Percentiles rank a stretch among this genome's conserved stretches.
Evolutionary conservation across 208 protist genomes (phyloP).

Genomic region (Leishmania braziliensis): DNA sequence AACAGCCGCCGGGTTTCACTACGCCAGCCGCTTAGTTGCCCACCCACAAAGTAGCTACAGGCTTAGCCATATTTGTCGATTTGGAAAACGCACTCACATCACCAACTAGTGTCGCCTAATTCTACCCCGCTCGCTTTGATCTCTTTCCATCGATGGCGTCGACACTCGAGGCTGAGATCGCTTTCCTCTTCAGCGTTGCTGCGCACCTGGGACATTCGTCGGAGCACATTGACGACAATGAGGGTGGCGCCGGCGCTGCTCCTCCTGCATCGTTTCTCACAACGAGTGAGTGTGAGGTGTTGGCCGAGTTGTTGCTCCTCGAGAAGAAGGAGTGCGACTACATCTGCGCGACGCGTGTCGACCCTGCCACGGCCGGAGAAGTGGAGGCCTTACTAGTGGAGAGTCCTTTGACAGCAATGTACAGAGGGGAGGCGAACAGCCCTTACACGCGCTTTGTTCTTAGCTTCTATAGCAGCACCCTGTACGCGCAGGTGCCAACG

Average conservation of each 20-base stretch:
- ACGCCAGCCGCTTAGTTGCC: background rate
- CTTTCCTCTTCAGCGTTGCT: slow-evolving; percentile 24
- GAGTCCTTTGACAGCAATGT: slow-evolving; percentile 26
- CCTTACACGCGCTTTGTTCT: slow-evolving; percentile 33
- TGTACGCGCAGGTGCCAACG: slow-evolving; percentile 21
- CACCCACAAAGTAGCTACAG: background rate
- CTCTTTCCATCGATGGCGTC: slow-evolving; percentile 6
- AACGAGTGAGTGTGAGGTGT: slow-evolving; percentile 15
- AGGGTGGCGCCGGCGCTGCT: background rate
- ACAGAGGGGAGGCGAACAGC: slow-evolving; percentile 20
- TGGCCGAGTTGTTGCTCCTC: slow-evolving; percentile 26
- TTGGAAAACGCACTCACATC: too few relatives aligned
- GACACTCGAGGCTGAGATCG: slow-evolving; percentile 20
- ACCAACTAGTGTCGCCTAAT: background rate
- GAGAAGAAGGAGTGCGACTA: slow-evolving; percentile 14
- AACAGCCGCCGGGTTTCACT: background rate
- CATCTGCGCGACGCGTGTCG: background rate
- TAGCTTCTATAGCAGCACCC: slow-evolving; percentile 26
- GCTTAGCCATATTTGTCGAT: background rate
- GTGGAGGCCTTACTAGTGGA: slow-evolving; percentile 12
- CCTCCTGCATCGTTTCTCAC: background rate
- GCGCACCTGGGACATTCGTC: slow-evolving; percentile 10
- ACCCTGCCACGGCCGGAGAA: background rate
- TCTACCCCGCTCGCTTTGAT: background rate
- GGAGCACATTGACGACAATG: background rate